Base-by-base conservation (phyloP, 2,329 filamentous ascomycete species). In the Byssochlamys sp. region DNA sequence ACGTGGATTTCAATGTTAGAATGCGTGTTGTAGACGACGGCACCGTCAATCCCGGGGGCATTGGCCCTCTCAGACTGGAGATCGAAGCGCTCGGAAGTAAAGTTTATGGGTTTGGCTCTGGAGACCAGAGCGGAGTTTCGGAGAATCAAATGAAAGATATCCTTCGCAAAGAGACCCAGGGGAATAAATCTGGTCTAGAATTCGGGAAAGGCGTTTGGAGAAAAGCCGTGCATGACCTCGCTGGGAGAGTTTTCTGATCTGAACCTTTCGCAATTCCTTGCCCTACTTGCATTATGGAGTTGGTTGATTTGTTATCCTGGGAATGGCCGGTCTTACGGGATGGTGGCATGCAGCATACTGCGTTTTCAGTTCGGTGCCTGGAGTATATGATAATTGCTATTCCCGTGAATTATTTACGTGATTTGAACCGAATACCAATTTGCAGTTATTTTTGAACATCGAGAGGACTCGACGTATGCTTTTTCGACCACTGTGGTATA, bases 181-280 rank as follows among this genome's bases (percentile, higher is more conserved):
- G 52, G 24, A 55, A 52, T 2, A 61, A 62, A 28, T 57, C 62
- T 2, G 62, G 59, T 24, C 12, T 62, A 3, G 60, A 65, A 51
- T 65, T 75, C 51, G 73, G 74, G 12, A 66, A 67, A 48, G 74
- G 74, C 1, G 58, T 73, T 49, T 76, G 74, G 74, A 70, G 70
- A 29, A 69, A 69, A 59, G 73, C 73, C 5, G 71, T 75, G 29
- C 67, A 65, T 45, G 65, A 61, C 52, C 67, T 75, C 58, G 70
- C 67, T 6, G 66, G 66, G 29, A 70, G 65, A 55, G 69, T 70
- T 12, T 75, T 74, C 60, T 51, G 49, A 51, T 12, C 10, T 24
- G n/a, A 6, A 19, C n/a, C n/a, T 19, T 10, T 7, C 6, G n/a
- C 14, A 4, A 3, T 39, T 39, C 9, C 24, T n/a, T 45, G 2